Evolutionary conservation across 305 asterid genomes (phyloP).

Genomic region (Nicotiana rustica): DNA sequence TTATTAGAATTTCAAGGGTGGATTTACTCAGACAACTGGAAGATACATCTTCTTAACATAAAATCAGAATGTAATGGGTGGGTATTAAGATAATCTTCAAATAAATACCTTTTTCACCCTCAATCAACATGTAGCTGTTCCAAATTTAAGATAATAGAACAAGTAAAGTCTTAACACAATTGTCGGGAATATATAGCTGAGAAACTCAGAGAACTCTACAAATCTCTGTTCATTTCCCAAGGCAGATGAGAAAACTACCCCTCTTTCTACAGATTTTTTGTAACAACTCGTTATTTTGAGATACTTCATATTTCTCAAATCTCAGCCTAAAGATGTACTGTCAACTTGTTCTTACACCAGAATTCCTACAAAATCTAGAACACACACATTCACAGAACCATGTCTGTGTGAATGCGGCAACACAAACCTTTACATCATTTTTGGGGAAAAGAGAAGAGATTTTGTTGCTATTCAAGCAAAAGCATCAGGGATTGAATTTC

Average conservation of each 20-base stretch:
- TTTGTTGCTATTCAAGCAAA: not conserved
- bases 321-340: not conserved
- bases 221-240: not conserved
- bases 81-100: not conserved
- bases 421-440: not conserved
- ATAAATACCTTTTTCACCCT: not conserved
- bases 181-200: not conserved
- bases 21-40: not conserved
- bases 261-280: not conserved
- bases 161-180: not conserved
- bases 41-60: not conserved
- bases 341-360: not conserved
- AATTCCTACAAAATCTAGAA: conserved; percentile 3
- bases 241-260: not conserved
- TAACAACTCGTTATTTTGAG: not conserved
- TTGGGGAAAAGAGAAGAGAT: not conserved
- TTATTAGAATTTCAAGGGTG: conserved; percentile 12
- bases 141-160: not conserved
- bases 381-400: not conserved
- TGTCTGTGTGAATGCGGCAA: not conserved
- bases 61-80: not conserved
- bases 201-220: conserved; percentile 12
- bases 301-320: conserved; percentile 11
- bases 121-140: conserved; percentile 13
- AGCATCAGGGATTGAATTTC: not conserved